A percentile compares a stretch with the other conserved stretches of the same genome.
phyloP scores from a whole-genome alignment of 2,329 filamentous ascomycete species.

The Graphilbum sp. region DNA sequence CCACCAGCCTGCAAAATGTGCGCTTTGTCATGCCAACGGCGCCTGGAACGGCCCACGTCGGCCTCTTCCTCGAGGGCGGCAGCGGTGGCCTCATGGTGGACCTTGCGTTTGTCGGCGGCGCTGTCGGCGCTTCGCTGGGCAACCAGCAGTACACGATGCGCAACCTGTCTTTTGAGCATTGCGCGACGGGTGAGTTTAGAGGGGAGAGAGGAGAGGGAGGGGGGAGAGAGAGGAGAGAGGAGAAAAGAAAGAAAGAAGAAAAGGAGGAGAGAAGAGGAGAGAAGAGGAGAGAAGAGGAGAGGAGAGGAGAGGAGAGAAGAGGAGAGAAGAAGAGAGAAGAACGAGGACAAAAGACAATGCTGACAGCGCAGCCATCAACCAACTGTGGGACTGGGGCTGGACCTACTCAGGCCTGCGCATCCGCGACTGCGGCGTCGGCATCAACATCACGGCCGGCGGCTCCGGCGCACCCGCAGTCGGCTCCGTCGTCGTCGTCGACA shows the following conservation, averaged over 20 bases:
- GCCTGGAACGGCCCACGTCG: constrained; percentile 34
- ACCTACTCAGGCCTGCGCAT: constrained; percentile 45
- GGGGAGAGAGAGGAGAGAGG: no score
- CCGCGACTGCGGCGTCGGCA: constrained; percentile 39
- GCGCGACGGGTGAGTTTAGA: constrained; percentile 34
- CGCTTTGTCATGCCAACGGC: constrained; percentile 34
- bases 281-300: no score
- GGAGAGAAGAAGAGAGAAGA: no score
- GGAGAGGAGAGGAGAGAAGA: no score
- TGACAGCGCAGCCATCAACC: constrained; percentile 32
- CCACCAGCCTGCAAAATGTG: constrained; percentile 41
- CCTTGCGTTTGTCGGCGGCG: constrained; percentile 44
- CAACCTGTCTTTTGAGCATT: constrained; percentile 48
- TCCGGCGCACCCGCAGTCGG: constrained; percentile 42
- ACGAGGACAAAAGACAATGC: background rate
- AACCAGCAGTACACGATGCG: constrained; percentile 57
- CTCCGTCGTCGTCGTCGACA: constrained; percentile 56
- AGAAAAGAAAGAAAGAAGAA: no score
- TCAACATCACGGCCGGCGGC: constrained; percentile 40
- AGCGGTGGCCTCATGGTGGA: constrained; percentile 26
- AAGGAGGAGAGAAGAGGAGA: no score
- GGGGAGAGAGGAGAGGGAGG: no score
- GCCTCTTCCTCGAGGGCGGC: constrained; percentile 23
- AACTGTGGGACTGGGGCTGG: constrained; percentile 64
- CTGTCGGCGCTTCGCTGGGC: constrained; percentile 43